Evolutionary conservation across 2,329 filamentous ascomycete species (phyloP), one percentile per base, ranked within the genome.

Genomic region (Sclerotinia borealis): DNA sequence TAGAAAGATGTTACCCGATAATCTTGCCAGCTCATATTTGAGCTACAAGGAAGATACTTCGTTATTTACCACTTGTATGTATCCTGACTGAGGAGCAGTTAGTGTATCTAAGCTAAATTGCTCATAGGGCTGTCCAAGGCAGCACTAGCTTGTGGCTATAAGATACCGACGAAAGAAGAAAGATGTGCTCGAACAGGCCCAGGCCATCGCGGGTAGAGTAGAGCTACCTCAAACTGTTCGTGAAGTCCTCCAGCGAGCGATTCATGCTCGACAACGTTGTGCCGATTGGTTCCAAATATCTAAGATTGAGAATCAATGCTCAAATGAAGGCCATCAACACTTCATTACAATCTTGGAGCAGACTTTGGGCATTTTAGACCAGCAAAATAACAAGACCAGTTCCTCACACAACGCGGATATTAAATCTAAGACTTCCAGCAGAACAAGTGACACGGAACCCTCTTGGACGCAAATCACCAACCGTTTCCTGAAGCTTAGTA

Each of bases 321-420:
- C 47, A 9, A 29, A 49, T 11, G 27, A 29, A 10, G 47, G 47
- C 9, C 15, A 49, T 27, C 47, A 49, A 29, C 47, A 49, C 9
- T 49, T 49, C 5, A 49, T 49, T 8, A 27, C 7, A 9, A 17
- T 49, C 29, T 17, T 29, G 5, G 13, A 48, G 19, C 25, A 48
- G 3, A 27, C 47, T 48, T 29, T 29, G 47, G 13, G 15, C 47
- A 41, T 48, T 15, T 15, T 48, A 13, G 22, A 48, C 25, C 25
- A 60, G 60, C 25, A 8, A 29, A 48, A 19, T 2, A 61, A 58
- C 49, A 51, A 48, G n/a, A 67, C 29, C 13, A 29, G 41, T 56
- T 45, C 15, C 17, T 43, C 37, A 31, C n/a, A 31, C 10, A 49
- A 4, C 8, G 15, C 4, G 1, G 4, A 31, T 31, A 4, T 19